Evolutionary conservation across 306 rosid genomes (phyloP), one percentile per base, ranked within the genome.

Genomic region (Prunus mume): DNA sequence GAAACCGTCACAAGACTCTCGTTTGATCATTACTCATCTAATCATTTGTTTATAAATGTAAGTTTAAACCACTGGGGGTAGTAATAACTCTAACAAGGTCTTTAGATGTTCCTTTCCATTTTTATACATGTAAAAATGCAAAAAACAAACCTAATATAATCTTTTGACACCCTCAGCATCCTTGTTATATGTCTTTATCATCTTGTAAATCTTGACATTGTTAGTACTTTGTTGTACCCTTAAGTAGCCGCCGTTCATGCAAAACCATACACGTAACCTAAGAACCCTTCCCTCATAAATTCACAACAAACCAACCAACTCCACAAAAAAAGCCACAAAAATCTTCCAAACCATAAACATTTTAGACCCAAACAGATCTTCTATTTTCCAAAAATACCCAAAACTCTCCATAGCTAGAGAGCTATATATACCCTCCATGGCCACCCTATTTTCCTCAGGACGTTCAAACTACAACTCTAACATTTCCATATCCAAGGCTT

Each of bases 381-480:
- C 2, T 49, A 52, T 52, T 52, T 28, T 51, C 69, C 68, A 45
- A 9, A 24, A 60, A 2, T 73, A 60, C 8, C 47, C 58, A 15
- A 45, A 60, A 24, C 19, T 13, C 28, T 45, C 27, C 45, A 70
- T 45, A 3, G 10, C 25, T 45, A 11, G 4, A 25, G 25, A 28
- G 2, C 45, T 60, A 73, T 73, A 73, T 58, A 73, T 7, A 73
- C 57, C 77, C 15, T 18, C n/a, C 28, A 38, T 7, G 34, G 15
- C 57, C 57, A 19, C 25, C 45, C 57, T 25, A 73, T 60, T 18
- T 24, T 60, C 46, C 68, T 73, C 77, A 60, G 77, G 77, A 43
- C 77, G 17, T 14, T 28, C 68, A 32, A 2, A 63, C 45, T 15
- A 14, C 68, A 3, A 30, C 22, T 18, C n/a, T 52, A 1, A 52